Evolutionary conservation across 1,139 yeast genomes (phyloP).

Genomic region (Candida freyschussii): DNA sequence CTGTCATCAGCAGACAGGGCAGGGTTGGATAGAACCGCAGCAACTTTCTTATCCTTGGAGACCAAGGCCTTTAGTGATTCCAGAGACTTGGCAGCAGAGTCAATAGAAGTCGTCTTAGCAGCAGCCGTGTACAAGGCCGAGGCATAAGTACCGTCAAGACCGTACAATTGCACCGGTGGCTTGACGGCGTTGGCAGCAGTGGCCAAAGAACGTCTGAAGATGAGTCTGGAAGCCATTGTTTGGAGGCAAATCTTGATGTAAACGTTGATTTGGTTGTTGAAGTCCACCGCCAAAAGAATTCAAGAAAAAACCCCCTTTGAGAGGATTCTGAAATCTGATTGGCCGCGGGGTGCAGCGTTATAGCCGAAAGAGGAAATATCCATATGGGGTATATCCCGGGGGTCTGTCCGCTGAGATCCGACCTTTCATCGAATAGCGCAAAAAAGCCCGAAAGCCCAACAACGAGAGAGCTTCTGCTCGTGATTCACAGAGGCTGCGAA

Average conservation of each 20-base stretch:
- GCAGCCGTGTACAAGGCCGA: slow-evolving; percentile 93
- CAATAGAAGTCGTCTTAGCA: slow-evolving; percentile 74
- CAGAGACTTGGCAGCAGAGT: slow-evolving; percentile 66
- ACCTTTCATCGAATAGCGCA: too few species aligned
- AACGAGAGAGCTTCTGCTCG: too few species aligned
- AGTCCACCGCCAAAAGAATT: slow-evolving; percentile 1
- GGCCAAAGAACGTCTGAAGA: slow-evolving; percentile 59
- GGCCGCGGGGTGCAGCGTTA: too few species aligned
- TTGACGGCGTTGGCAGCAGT: slow-evolving; percentile 56
- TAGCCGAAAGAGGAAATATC: too few species aligned
- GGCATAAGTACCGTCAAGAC: slow-evolving; percentile 96
- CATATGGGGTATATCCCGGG: too few species aligned
- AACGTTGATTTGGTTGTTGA: slow-evolving; percentile 4
- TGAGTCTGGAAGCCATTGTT: slow-evolving; percentile 14
- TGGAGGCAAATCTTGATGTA: background rate
- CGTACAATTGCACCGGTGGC: slow-evolving; percentile 93
- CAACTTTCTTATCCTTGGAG: slow-evolving; percentile 58
- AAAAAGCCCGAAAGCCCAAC: too few species aligned
- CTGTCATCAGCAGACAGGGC: slow-evolving; percentile 77
- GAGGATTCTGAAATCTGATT: too few species aligned
- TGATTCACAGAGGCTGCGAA: too few species aligned
- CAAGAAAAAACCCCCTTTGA: too few species aligned
- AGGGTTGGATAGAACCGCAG: slow-evolving; percentile 69
- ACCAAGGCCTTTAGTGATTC: slow-evolving; percentile 52
- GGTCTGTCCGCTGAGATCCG: too few species aligned